Evolutionary conservation across 169 alveolate species (phyloP), one percentile per base, ranked within the genome.

Genomic region (Perkinsus chesapeaki): DNA sequence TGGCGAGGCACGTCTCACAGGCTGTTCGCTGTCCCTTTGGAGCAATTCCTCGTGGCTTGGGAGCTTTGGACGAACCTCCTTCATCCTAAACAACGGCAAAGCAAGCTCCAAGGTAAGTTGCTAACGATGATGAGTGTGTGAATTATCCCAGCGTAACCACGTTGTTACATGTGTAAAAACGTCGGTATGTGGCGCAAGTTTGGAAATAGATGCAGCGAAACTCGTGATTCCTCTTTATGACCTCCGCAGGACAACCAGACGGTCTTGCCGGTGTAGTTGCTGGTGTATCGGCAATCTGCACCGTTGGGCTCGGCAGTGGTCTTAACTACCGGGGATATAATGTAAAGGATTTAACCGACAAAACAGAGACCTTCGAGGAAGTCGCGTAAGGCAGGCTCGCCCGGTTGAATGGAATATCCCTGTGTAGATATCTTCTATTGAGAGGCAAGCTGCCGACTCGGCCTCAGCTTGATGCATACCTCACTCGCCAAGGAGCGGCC

Each of bases 211-310:
- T n/a, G n/a, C n/a, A n/a, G n/a, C n/a, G n/a, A n/a, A n/a, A n/a
- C n/a, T n/a, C n/a, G n/a, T n/a, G n/a, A n/a, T n/a, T n/a, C n/a
- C n/a, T n/a, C 82, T 12, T 0, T 60, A 60, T 60, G 82, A 20
- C 82, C 3, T 12, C 36, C 31, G 82, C 37, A 60, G 82, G 12
- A 3, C 82, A 60, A 16, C 36, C 82, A 27, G 95, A 47, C 47
- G 98, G 97, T 31, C 95, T 96, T 19, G 96, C 95, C 36, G 98
- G 98, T 0, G 95, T 96, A 23, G 94, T 96, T 37, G 98, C 97
- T 31, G 97, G 97, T 36, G 96, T 95, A 38, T 95, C 97, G 19
- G 95, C 96, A 5, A 96, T 97, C 19, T 94, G 96, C 73, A 96
- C 97, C 39, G 97, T 97, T 10, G 98, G 97, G 34, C 94, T 94